Conservation (phyloP, 2,329 filamentous ascomycete genomes). For the Penicillium expansum region DNA sequence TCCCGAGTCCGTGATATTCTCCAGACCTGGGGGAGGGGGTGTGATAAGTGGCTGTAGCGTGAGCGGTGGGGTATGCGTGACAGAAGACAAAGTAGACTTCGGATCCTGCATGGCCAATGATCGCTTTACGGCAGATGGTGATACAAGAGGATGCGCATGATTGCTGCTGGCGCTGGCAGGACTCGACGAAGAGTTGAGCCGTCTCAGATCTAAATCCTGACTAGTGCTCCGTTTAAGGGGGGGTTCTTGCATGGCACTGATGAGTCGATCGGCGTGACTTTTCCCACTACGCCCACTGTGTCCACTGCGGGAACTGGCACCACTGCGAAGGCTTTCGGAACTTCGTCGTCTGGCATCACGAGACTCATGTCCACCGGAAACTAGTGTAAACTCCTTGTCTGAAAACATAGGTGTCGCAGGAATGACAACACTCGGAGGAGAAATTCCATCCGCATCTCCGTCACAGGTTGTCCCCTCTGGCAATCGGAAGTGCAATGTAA, state of each 20-base stretch:
- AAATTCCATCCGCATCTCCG: not conserved
- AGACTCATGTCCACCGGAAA: constrained; percentile 26
- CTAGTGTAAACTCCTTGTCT: constrained; percentile 40
- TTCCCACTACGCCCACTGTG: constrained; percentile 23
- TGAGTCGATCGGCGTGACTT: constrained; percentile 43
- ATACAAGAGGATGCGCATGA: not conserved
- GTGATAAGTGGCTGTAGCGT: constrained; percentile 21
- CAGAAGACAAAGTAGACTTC: constrained; percentile 12
- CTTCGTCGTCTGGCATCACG: constrained; percentile 19
- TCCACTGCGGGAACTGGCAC: constrained; percentile 28
- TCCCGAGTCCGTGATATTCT: constrained; percentile 35
- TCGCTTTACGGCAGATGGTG: constrained; percentile 6
- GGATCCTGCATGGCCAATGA: constrained; percentile 6
- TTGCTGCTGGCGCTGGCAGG: constrained; percentile 6
- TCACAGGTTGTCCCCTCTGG: constrained; percentile 35
- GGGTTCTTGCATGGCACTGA: constrained; percentile 43
- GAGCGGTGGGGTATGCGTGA: constrained; percentile 15
- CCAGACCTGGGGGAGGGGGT: constrained; percentile 26
- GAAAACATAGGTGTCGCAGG: constrained; percentile 20
- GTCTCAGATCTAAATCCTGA: constrained; percentile 11
- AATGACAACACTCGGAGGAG: not conserved
- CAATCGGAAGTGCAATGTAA: constrained; percentile 72
- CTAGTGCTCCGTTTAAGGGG: constrained; percentile 9
- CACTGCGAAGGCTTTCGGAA: constrained; percentile 32
- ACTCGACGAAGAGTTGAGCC: constrained; percentile 5